Conservation (phyloP, 805 yeast genomes). For the Cyberlindnera mycetangii region DNA sequence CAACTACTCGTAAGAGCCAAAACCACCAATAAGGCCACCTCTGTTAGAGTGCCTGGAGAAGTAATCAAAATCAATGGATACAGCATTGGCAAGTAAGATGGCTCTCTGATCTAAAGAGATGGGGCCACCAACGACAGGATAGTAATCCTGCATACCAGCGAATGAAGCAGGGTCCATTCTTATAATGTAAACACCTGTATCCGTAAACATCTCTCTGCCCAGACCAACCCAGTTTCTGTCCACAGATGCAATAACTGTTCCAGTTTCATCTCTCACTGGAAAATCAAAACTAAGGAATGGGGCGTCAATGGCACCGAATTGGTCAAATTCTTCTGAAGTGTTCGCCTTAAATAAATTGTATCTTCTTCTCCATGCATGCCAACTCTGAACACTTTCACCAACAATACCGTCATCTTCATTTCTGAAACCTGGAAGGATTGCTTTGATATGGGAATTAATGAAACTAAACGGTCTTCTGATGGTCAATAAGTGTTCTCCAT, state of each 20-base stretch:
- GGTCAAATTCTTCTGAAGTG: slow-evolving; percentile 47
- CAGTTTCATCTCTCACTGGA: slow-evolving; percentile 61
- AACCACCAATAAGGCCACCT: slow-evolving; percentile 32
- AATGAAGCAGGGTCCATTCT: slow-evolving; percentile 77
- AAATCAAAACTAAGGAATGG: slow-evolving; percentile 86
- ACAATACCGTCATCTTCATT: slow-evolving; percentile 47
- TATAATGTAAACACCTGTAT: slow-evolving; percentile 87
- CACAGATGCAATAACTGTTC: slow-evolving; percentile 66
- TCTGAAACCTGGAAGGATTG: slow-evolving; percentile 54
- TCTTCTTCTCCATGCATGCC: slow-evolving; percentile 92
- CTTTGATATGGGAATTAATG: slow-evolving; percentile 84
- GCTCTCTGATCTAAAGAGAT: slow-evolving; percentile 82
- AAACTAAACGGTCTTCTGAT: slow-evolving; percentile 82
- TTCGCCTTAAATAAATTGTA: slow-evolving; percentile 69
- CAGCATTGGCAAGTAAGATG: slow-evolving; percentile 79
- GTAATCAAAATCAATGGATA: slow-evolving; percentile 93
- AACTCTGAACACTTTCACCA: slow-evolving; percentile 88
- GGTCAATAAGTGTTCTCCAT: slow-evolving; percentile 58
- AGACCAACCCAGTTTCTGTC: slow-evolving; percentile 95
- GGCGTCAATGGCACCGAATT: slow-evolving; percentile 85
- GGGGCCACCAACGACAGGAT: slow-evolving; percentile 46
- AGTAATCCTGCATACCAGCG: slow-evolving; percentile 50
- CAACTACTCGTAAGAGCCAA: slow-evolving; percentile 14
- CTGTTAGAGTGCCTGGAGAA: slow-evolving; percentile 83
- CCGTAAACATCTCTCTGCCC: slow-evolving; percentile 90